A percentile compares a stretch with the other conserved stretches of the same genome.
phyloP scores from a whole-genome alignment of 2,329 filamentous ascomycete genomes.

The Aspergillus clavatus region DNA sequence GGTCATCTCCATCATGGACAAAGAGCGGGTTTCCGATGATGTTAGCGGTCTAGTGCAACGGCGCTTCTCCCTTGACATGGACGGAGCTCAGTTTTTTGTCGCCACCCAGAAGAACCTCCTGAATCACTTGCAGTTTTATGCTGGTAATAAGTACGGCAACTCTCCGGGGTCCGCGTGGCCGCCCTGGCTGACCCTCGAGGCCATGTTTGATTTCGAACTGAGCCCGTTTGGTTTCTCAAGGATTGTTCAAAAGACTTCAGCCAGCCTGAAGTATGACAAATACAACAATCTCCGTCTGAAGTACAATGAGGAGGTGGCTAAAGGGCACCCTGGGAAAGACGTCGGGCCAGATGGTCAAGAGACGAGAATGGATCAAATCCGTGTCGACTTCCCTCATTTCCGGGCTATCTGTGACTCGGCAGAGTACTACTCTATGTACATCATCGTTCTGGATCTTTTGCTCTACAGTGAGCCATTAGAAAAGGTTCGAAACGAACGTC shows the following conservation, averaged over 20 bases:
- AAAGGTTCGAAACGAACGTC: conserved; percentile 89
- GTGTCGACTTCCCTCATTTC: conserved; percentile 92
- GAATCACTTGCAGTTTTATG: conserved; percentile 85
- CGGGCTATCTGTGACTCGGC: conserved; percentile 93
- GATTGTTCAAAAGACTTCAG: conserved; percentile 94
- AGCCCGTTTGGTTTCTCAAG: conserved; percentile 97
- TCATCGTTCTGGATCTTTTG: conserved; percentile 92
- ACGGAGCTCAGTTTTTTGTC: conserved; percentile 97
- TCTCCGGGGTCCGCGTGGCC: conserved; percentile 85
- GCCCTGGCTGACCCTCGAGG: conserved; percentile 96
- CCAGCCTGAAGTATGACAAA: conserved; percentile 91
- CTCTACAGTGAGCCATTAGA: conserved; percentile 95
- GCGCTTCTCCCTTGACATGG: conserved; percentile 90
- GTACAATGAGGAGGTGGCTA: conserved; percentile 88
- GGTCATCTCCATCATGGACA: conserved; percentile 97
- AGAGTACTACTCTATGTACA: conserved; percentile 97
- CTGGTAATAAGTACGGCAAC: conserved; percentile 86
- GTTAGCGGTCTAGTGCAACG: conserved; percentile 94
- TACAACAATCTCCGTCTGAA: conserved; percentile 96
- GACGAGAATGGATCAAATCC: conserved; percentile 88
- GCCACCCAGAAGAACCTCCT: conserved; percentile 90
- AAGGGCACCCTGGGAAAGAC: conserved; percentile 48
- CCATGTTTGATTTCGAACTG: conserved; percentile 93
- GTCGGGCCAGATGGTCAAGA: conserved; percentile 51
- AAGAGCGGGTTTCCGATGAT: conserved; percentile 81